Evolutionary conservation across 106 monocot genomes (phyloP).

Genomic region (Apostasia shenzhenica): DNA sequence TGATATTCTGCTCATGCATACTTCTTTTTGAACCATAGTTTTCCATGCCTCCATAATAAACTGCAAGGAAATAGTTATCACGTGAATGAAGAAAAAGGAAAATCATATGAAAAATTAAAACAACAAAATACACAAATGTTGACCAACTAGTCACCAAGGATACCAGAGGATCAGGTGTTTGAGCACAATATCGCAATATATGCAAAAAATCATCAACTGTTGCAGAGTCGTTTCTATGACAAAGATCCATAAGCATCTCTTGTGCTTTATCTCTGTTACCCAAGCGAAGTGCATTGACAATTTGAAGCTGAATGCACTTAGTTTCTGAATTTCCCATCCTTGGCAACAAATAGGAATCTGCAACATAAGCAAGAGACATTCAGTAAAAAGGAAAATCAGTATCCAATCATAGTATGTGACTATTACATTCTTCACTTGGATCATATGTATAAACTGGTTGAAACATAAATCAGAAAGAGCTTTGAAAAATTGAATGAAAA

Average conservation of each 20-base stretch:
- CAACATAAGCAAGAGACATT: neutral
- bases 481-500: neutral
- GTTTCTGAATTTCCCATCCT: conserved; percentile 9
- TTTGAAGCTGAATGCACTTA: conserved; percentile 26
- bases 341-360: conserved; percentile 16
- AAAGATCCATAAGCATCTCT: conserved; percentile 30
- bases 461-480: neutral
- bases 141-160: neutral
- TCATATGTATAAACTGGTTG: neutral
- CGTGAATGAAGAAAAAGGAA: conserved; percentile 3
- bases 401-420: neutral
- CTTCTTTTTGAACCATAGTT: conserved; percentile 51
- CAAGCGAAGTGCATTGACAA: conserved; percentile 51
- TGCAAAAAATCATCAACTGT: conserved; percentile 33
- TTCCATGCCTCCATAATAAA: conserved; percentile 88
- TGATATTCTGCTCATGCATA: conserved; percentile 32
- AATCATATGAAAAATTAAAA: neutral
- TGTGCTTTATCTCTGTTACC: conserved; percentile 48
- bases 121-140: neutral
- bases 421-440: neutral
- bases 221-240: conserved; percentile 14
- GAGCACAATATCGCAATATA: conserved; percentile 54
- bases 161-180: conserved; percentile 57
- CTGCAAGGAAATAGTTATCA: conserved; percentile 21
- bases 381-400: neutral